phyloP scores from a whole-genome alignment of 2,329 filamentous ascomycete genomes.

The Lanzia echinophila region DNA sequence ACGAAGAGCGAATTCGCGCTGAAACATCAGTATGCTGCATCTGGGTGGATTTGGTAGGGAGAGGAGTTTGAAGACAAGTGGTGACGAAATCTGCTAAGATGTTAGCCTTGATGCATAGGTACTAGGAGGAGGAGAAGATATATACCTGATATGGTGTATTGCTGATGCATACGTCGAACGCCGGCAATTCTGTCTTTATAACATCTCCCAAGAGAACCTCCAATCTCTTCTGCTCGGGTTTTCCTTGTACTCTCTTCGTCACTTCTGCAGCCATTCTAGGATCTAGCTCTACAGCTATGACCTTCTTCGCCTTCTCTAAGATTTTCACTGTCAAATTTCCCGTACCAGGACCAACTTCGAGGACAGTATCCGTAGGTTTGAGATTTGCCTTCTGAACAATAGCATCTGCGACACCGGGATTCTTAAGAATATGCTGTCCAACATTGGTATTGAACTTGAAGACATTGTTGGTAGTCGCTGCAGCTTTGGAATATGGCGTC shows the following conservation, averaged over 20 bases:
- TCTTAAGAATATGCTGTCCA: slow-evolving; percentile 83
- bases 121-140: background rate
- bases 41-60: slow-evolving; percentile 75
- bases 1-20: slow-evolving; percentile 88
- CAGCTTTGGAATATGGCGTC: slow-evolving; percentile 28
- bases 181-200: slow-evolving; percentile 69
- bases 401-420: slow-evolving; percentile 73
- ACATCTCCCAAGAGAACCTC: slow-evolving; percentile 89
- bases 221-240: slow-evolving; percentile 72
- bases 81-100: slow-evolving; percentile 66
- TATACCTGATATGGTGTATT: slow-evolving; percentile 57
- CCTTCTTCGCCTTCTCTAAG: slow-evolving; percentile 75
- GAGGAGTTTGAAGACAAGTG: slow-evolving; percentile 81
- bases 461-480: slow-evolving; percentile 58
- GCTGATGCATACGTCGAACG: slow-evolving; percentile 77
- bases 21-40: slow-evolving; percentile 88
- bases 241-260: slow-evolving; percentile 88
- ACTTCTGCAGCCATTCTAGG: slow-evolving; percentile 88
- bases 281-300: slow-evolving; percentile 84
- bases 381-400: slow-evolving; percentile 83
- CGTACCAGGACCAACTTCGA: slow-evolving; percentile 87
- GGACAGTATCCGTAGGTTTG: slow-evolving; percentile 83
- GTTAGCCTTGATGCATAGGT: slow-evolving; percentile 16
- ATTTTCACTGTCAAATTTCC: slow-evolving; percentile 88
- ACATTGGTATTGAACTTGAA: slow-evolving; percentile 74